phyloP scores from a whole-genome alignment of 1,284 basidiomycete genomes.

The Ceratobasidium sp. region DNA sequence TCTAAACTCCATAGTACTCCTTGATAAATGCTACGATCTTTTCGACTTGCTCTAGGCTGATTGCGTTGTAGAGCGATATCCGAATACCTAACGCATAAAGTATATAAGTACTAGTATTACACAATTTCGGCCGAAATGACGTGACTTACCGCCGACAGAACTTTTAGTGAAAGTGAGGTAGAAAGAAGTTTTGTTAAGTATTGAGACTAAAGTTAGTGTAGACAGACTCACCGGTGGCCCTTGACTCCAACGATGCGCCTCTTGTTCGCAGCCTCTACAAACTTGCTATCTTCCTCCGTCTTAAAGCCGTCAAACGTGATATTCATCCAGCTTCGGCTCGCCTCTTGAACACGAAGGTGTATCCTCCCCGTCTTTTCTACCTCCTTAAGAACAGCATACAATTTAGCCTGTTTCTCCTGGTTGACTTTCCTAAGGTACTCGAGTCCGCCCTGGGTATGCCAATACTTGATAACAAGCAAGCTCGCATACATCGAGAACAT shows the following conservation, averaged over 20 bases:
- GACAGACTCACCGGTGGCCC: constrained; percentile 82
- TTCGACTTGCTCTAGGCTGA: constrained; percentile 84
- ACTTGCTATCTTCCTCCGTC: constrained; percentile 76
- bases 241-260: constrained; percentile 87
- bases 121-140: constrained; percentile 52
- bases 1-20: constrained; percentile 41
- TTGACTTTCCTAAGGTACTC: constrained; percentile 77
- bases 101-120: constrained; percentile 53
- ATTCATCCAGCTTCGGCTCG: constrained; percentile 93
- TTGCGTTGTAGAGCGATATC: constrained; percentile 94
- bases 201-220: neutral
- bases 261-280: constrained; percentile 83
- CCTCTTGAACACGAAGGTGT: constrained; percentile 75
- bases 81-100: constrained; percentile 74
- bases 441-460: constrained; percentile 78
- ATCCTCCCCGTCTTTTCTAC: constrained; percentile 80
- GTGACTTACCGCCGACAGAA: constrained; percentile 71
- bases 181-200: constrained; percentile 14
- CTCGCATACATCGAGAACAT: constrained; percentile 94
- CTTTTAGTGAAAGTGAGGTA: constrained; percentile 54
- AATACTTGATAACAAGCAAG: constrained; percentile 85
- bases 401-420: constrained; percentile 75
- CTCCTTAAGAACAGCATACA: constrained; percentile 79
- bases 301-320: constrained; percentile 84
- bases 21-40: constrained; percentile 51